phyloP scores from a whole-genome alignment of 176 grass and related monocot species.

The Themeda triandra region DNA sequence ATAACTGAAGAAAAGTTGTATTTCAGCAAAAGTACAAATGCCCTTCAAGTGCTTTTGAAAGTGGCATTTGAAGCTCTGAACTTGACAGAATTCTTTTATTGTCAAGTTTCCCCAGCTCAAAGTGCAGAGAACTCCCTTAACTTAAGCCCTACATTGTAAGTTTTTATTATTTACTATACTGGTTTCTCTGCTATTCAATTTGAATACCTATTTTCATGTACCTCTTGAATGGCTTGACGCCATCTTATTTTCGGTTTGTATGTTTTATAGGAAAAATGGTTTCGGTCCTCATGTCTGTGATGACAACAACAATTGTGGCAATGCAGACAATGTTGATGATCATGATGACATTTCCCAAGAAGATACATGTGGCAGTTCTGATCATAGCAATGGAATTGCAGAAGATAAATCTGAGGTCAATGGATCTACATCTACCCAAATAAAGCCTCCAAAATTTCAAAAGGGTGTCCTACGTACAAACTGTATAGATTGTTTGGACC shows the following conservation, averaged over 20 bases:
- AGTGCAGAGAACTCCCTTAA: slow-evolving; percentile 36
- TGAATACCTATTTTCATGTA: slow-evolving; percentile 1
- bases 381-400: slow-evolving; percentile 47
- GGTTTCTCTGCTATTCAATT: slow-evolving; percentile 5
- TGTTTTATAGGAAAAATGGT: slow-evolving; percentile 40
- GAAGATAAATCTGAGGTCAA: slow-evolving; percentile 49
- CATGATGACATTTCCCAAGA: slow-evolving; percentile 57
- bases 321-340: slow-evolving; percentile 41
- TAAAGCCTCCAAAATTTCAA: slow-evolving; percentile 65
- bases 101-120: slow-evolving; percentile 43
- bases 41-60: slow-evolving; percentile 74
- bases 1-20: slow-evolving; percentile 27
- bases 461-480: slow-evolving; percentile 87
- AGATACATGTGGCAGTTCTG: slow-evolving; percentile 48
- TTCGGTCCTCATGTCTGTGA: slow-evolving; percentile 19
- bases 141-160: slow-evolving; percentile 58
- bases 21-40: slow-evolving; percentile 68
- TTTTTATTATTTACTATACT: slow-evolving; percentile 21
- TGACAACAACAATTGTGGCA: slow-evolving; percentile 31
- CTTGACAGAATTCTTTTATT: slow-evolving; percentile 85
- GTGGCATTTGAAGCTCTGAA: slow-evolving; percentile 77
- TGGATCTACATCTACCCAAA: slow-evolving; percentile 26
- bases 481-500: slow-evolving; percentile 98
- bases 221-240: neutral
- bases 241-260: slow-evolving; percentile 11